Percentiles rank a stretch among this genome's conserved stretches.
phyloP scores from a whole-genome alignment of 2,329 filamentous ascomycete genomes.

The Hypomyces rosellus region DNA sequence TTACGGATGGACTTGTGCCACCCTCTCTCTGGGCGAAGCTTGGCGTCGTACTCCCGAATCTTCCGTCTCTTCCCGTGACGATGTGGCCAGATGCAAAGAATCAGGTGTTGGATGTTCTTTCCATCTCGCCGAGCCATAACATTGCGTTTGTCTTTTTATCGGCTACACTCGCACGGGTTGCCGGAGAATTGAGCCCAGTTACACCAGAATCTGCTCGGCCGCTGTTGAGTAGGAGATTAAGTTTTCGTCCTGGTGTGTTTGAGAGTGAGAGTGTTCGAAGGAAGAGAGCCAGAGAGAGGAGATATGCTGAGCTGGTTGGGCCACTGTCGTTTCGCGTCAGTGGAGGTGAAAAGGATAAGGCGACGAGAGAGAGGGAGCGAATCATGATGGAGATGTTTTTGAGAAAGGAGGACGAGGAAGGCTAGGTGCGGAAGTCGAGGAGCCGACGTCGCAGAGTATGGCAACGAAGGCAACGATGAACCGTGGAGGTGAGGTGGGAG shows the following conservation, averaged over 20 bases:
- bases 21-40: constrained; percentile 63
- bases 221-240: constrained; percentile 38
- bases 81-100: constrained; percentile 39
- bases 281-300: constrained; percentile 52
- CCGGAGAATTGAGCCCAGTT: constrained; percentile 40
- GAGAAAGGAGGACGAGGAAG: constrained; percentile 24
- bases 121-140: constrained; percentile 68
- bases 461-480: constrained; percentile 3
- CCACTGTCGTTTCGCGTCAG: constrained; percentile 50
- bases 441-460: constrained; percentile 10
- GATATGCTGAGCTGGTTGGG: constrained; percentile 60
- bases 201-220: constrained; percentile 25
- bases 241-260: constrained; percentile 32
- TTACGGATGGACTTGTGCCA: constrained; percentile 75
- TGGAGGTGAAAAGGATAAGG: constrained; percentile 47
- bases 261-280: constrained; percentile 31
- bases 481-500: too few species aligned
- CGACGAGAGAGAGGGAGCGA: constrained; percentile 57
- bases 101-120: constrained; percentile 65
- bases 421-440: constrained; percentile 19
- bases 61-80: constrained; percentile 19
- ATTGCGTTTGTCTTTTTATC: constrained; percentile 86
- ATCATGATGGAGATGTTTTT: constrained; percentile 64
- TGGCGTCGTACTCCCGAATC: constrained; percentile 48
- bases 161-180: constrained; percentile 59